Evolutionary conservation across 306 rosid genomes (phyloP).

Genomic region (Prunus campanulata): DNA sequence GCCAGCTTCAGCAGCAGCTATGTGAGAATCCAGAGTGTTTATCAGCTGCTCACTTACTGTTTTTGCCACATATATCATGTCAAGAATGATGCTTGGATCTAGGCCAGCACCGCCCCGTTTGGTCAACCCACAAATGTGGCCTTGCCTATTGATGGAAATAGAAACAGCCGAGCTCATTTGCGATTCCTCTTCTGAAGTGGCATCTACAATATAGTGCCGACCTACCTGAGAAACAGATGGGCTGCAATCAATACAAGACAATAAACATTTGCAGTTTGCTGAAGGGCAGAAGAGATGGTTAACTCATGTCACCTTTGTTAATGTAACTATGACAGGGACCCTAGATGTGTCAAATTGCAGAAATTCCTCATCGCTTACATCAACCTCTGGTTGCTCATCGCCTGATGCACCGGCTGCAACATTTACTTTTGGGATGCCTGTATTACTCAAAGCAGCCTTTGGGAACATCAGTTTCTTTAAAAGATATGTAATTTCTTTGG

Average conservation of each 20-base stretch:
- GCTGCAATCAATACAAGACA: not conserved
- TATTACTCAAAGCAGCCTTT: constrained; percentile 83
- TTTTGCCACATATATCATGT: constrained; percentile 77
- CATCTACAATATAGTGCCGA: constrained; percentile 79
- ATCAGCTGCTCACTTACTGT: constrained; percentile 10
- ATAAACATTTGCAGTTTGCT: not conserved
- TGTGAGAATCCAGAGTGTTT: constrained; percentile 11
- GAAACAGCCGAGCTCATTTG: constrained; percentile 90
- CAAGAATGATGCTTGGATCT: constrained; percentile 72
- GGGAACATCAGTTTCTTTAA: constrained; percentile 25
- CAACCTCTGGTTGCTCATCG: constrained; percentile 72
- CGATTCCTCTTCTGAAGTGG: constrained; percentile 85
- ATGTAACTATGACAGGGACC: constrained; percentile 78
- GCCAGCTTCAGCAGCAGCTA: constrained; percentile 19
- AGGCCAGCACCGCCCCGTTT: constrained; percentile 63
- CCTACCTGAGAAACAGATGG: constrained; percentile 50
- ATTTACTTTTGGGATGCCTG: constrained; percentile 80
- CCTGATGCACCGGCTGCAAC: constrained; percentile 54
- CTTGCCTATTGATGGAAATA: constrained; percentile 60
- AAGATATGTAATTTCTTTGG: too few relatives aligned
- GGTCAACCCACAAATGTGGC: constrained; percentile 69
- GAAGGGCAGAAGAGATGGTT: not conserved
- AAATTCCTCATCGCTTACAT: constrained; percentile 82
- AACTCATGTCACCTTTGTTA: constrained; percentile 60
- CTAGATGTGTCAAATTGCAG: constrained; percentile 81